These are phyloP conservation scores for Serendipita vermifera DNA, from an alignment of 768 basidiomycete species.

Conservation along the genomic window DNA sequence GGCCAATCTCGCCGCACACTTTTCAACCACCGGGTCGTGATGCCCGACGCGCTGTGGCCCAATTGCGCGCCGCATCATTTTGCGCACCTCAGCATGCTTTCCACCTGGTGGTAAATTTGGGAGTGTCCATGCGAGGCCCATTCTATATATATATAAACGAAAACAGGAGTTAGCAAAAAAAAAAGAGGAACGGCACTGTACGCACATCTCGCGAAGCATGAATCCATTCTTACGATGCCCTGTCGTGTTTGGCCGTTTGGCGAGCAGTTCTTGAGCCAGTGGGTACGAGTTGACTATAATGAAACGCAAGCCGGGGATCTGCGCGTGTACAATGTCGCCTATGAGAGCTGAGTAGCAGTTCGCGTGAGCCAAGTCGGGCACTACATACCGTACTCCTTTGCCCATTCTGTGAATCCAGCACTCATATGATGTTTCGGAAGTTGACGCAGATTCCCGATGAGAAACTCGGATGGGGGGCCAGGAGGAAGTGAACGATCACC, in stretches of 20 bases:
- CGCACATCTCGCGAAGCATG: not conserved
- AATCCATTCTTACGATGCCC: not conserved
- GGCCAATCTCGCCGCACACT: not conserved
- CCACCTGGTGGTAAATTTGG: not conserved
- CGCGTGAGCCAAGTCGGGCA: not conserved
- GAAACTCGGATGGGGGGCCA: not conserved
- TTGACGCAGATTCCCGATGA: not conserved
- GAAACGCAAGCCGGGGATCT: not conserved
- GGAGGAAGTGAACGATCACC: too few relatives aligned
- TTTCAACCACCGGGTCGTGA: not conserved
- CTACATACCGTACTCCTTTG: not conserved
- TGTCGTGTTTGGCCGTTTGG: not conserved
- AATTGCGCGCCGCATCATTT: slow-evolving; percentile 2
- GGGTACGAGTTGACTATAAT: not conserved
- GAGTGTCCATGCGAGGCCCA: not conserved
- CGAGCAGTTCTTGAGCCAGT: slow-evolving; percentile 3
- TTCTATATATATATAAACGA: not conserved
- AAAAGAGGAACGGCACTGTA: not conserved
- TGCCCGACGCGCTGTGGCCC: not conserved
- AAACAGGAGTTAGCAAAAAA: not conserved
- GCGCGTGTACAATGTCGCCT: not conserved
- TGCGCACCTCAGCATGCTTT: not conserved
- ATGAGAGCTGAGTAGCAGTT: not conserved
- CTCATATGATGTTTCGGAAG: not conserved
- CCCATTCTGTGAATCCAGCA: not conserved